Evolutionary conservation across 2,329 filamentous ascomycete genomes (phyloP), one percentile per base, ranked within the genome.

Genomic region (Fusarium sp.): DNA sequence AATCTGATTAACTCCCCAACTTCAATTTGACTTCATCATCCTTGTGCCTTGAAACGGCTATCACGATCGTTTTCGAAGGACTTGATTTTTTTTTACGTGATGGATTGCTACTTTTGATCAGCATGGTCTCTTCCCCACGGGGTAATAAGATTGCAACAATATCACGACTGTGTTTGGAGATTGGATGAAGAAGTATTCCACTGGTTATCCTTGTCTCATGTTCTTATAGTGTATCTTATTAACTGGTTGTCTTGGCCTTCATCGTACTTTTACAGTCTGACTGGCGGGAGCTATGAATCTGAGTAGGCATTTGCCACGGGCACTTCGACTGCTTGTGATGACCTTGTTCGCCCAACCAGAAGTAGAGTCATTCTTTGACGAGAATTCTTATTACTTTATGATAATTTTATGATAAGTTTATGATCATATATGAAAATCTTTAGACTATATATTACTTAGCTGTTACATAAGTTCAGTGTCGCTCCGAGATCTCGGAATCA

Each of bases 91-190:
- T 39, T 22, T 68, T 68, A 68, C 64, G 64, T 68, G 52, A 68
- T 68, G 39, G 36, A 49, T 49, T 53, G 42, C 48, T 36, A 11
- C n/a, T 15, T 40, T 10, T 42, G 49, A 60, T 70, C 57, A 53
- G 50, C 68, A 18, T 13, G 34, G 38, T 42, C 50, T 63, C 67
- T 69, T 64, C 67, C 66, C 67, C 67, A 69, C 51, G 66, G 67
- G 67, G 67, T 70, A 64, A 54, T 18, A 39, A 49, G 40, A 68
- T 53, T 70, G 38, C 49, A 68, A 50, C n/a, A 43, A 24, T 17
- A 46, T 20, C 15, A 38, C 17, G 20, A 54, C 26, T n/a, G 13
- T 34, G 17, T 4, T 38, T 4, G 26, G 28, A 51, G 31, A 26
- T 26, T 36, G 15, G 6, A 28, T 17, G 7, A 34, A 17, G 33